Conservation (phyloP, 129 eudicot species). For the Saussurea involucrata region DNA sequence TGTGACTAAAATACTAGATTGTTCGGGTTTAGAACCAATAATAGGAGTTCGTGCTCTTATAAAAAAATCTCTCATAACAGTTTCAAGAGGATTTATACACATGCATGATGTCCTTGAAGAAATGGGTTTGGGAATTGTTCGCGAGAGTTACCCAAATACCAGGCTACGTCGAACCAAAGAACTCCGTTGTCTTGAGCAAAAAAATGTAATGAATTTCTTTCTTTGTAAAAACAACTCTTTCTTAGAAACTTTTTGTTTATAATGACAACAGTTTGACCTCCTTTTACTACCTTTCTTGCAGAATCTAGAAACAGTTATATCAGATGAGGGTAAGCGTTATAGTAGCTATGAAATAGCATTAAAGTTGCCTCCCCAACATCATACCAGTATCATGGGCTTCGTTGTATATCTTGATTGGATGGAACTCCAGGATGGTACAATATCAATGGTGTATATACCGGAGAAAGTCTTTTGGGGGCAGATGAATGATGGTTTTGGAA, state of each 20-base stretch:
- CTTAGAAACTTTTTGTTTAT: too few relatives aligned
- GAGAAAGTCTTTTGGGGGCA: neutral
- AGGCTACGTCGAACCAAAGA: neutral
- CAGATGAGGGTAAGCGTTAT: too few relatives aligned
- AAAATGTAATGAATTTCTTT: too few relatives aligned
- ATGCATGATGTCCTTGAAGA: conserved; percentile 28
- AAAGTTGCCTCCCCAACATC: neutral
- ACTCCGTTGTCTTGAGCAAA: neutral
- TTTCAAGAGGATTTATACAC: neutral
- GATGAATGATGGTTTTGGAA: neutral
- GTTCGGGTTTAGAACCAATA: neutral
- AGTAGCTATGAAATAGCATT: too few relatives aligned
- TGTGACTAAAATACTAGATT: neutral
- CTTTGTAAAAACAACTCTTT: too few relatives aligned
- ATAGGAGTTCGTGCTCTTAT: conserved; percentile 6
- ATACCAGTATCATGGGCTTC: too few relatives aligned
- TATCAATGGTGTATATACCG: too few relatives aligned
- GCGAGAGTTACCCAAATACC: neutral
- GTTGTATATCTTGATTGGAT: neutral
- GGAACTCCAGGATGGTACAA: too few relatives aligned
- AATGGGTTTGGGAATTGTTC: conserved; percentile 22
- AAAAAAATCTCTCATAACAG: neutral
- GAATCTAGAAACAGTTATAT: neutral
- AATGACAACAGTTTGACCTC: too few relatives aligned
- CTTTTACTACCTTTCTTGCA: neutral